phyloP scores from a whole-genome alignment of 2,329 filamentous ascomycete genomes.

The Colletotrichum horii region DNA sequence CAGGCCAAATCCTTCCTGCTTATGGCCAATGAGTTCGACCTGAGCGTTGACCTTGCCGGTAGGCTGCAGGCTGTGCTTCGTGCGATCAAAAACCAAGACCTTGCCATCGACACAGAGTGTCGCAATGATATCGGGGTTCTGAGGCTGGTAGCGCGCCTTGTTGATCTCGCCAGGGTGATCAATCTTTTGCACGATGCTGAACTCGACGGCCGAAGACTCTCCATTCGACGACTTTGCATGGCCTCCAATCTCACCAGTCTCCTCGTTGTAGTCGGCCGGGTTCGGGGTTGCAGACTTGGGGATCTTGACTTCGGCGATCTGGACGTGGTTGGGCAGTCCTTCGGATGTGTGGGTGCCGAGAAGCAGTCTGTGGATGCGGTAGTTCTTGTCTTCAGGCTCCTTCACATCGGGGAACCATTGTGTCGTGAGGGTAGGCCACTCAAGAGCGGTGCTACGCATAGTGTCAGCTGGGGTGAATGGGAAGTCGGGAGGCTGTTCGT shows the following conservation, averaged over 20 bases:
- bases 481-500: constrained; percentile 19
- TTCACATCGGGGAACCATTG: constrained; percentile 98
- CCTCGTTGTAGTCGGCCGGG: constrained; percentile 86
- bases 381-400: constrained; percentile 84
- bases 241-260: constrained; percentile 90
- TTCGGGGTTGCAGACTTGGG: constrained; percentile 80
- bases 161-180: constrained; percentile 97
- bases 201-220: constrained; percentile 78
- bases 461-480: not conserved
- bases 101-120: constrained; percentile 88
- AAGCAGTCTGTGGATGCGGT: constrained; percentile 85
- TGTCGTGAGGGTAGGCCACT: constrained; percentile 96
- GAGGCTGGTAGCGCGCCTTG: constrained; percentile 96
- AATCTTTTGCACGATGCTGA: constrained; percentile 93
- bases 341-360: constrained; percentile 95
- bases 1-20: constrained; percentile 87
- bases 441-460: constrained; percentile 75
- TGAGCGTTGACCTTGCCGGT: constrained; percentile 79
- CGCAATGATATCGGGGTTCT: constrained; percentile 96
- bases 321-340: constrained; percentile 85
- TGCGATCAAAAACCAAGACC: constrained; percentile 93
- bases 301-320: constrained; percentile 93
- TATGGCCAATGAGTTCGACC: constrained; percentile 84
- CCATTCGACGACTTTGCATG: constrained; percentile 71
- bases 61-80: constrained; percentile 85